Evolutionary conservation across 2,329 filamentous ascomycete species (phyloP).

Genomic region (Rugonectria rugulosa): DNA sequence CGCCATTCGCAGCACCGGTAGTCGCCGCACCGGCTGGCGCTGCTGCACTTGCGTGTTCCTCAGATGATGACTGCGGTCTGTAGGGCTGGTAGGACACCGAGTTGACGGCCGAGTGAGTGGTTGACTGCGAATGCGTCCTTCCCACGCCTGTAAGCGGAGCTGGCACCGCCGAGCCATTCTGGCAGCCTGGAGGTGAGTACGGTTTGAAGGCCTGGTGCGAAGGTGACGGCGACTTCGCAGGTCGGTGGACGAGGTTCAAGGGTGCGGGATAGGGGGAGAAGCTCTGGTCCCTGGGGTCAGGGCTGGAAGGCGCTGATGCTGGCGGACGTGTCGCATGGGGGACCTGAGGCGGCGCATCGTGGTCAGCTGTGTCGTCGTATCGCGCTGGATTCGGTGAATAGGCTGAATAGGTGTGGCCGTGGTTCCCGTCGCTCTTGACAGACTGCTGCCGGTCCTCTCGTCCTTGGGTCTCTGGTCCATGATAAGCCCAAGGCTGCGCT

Average conservation of each 20-base stretch:
- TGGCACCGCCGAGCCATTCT: constrained; percentile 21
- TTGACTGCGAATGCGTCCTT: constrained; percentile 32
- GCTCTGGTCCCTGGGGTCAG: constrained; percentile 17
- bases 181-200: constrained; percentile 36
- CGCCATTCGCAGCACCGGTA: constrained; percentile 3
- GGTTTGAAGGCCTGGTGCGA: constrained; percentile 38
- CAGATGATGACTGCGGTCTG: constrained; percentile 32
- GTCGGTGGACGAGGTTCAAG: constrained; percentile 37
- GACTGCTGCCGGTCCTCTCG: constrained; percentile 1
- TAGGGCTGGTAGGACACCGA: constrained; percentile 42
- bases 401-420: too few species aligned
- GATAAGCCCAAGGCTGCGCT: constrained; percentile 47
- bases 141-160: constrained; percentile 5
- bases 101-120: constrained; percentile 29
- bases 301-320: constrained; percentile 18
- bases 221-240: constrained; percentile 28
- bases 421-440: constrained; percentile 6
- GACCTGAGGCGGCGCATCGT: constrained; percentile 18
- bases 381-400: too few species aligned
- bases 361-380: constrained; percentile 11
- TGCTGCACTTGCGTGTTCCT: constrained; percentile 1
- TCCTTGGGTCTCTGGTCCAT: constrained; percentile 37
- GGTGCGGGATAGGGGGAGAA: constrained; percentile 38
- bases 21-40: constrained; percentile 4
- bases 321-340: constrained; percentile 27